Percentiles rank a stretch among this genome's conserved stretches.
Evolutionary conservation across 163 green algal genomes (phyloP).

Genomic region (Scenedesmus sp.): DNA sequence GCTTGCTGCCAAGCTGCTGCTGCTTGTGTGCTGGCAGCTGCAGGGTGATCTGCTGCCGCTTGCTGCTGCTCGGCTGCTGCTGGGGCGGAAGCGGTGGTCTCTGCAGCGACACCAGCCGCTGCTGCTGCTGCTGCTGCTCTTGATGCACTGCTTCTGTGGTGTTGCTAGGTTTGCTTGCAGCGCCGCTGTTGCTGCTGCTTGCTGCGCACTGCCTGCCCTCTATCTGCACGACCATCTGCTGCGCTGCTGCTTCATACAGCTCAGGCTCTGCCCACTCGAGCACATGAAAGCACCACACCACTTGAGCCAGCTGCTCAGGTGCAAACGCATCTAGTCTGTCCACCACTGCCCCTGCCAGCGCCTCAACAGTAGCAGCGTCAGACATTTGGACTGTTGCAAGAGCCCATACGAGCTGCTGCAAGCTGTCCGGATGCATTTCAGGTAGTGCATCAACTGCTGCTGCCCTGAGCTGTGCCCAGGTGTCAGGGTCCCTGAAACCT

Average conservation of each 20-base stretch:
- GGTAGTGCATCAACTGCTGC: neutral
- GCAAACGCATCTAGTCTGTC: neutral
- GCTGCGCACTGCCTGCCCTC: conserved; percentile 57
- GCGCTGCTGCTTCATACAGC: conserved; percentile 46
- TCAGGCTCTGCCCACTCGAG: neutral
- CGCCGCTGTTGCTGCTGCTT: neutral
- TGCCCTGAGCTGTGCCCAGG: neutral
- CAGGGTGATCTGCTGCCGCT: neutral
- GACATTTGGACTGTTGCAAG: neutral
- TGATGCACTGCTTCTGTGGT: neutral
- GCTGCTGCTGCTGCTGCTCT: neutral
- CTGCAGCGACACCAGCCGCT: neutral
- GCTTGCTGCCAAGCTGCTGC: neutral
- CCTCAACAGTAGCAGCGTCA: neutral
- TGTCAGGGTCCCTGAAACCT: neutral
- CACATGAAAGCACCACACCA: conserved; percentile 21
- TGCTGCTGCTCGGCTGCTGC: neutral
- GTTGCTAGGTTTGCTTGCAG: neutral
- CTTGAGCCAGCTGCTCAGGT: neutral
- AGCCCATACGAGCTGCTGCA: conserved; percentile 25
- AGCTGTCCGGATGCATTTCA: neutral
- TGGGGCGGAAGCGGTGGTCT: neutral
- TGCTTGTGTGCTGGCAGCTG: neutral
- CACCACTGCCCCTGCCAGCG: neutral
- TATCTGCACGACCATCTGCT: conserved; percentile 59